A percentile compares a stretch with the other conserved stretches of the same genome.
These are phyloP conservation scores for Trichoderma simmonsii DNA, from an alignment of 2,329 filamentous ascomycete species.

Conservation along the genomic window DNA sequence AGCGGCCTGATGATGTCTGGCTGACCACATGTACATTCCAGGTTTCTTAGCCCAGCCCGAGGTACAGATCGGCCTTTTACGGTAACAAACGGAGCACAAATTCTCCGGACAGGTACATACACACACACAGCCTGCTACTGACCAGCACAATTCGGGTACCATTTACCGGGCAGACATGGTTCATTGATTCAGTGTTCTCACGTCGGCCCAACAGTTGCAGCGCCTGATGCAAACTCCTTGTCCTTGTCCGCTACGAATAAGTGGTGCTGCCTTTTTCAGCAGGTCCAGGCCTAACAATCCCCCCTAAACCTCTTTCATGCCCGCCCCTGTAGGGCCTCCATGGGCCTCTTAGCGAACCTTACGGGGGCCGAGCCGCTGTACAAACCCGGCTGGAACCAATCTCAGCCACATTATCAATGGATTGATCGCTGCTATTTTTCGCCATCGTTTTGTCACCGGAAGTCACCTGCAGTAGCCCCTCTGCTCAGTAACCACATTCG, in stretches of 20 bases:
- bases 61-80: background rate
- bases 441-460: background rate
- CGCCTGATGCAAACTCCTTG: background rate
- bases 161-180: background rate
- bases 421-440: background rate
- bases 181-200: too few species aligned
- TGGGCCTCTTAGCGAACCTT: constrained; percentile 8
- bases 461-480: constrained; percentile 6
- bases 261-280: constrained; percentile 2
- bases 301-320: background rate
- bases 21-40: background rate
- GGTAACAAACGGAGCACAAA: background rate
- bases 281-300: constrained; percentile 5
- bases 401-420: constrained; percentile 4
- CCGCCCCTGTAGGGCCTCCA: background rate
- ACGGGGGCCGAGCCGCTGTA: constrained; percentile 17
- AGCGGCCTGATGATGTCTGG: background rate
- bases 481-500: background rate
- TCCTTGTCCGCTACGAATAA: background rate
- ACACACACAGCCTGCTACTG: background rate
- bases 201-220: background rate
- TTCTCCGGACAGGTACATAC: background rate
- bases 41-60: background rate
- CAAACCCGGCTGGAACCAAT: background rate
- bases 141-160: background rate